Percentiles rank a stretch among this genome's conserved stretches.
phyloP scores from a whole-genome alignment of 805 yeast genomes.

The Ogataea neopini region DNA sequence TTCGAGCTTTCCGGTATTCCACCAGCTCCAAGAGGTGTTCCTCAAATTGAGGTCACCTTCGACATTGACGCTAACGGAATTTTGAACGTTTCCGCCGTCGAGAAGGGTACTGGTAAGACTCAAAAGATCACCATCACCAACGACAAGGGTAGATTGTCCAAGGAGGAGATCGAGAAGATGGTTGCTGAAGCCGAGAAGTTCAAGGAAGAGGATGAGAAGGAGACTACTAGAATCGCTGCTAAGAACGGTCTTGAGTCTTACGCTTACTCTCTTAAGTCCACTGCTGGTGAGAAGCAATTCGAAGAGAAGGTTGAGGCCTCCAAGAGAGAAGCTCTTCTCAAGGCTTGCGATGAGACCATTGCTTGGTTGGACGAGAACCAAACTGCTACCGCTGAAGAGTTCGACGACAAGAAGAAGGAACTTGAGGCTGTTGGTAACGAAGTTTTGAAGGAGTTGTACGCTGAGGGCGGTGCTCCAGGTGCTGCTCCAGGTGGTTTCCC shows the following conservation, averaged over 20 bases:
- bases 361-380: constrained; percentile 93
- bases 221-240: constrained; percentile 55
- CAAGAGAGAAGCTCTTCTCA: constrained; percentile 58
- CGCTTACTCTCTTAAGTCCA: constrained; percentile 54
- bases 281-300: constrained; percentile 41
- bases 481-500: constrained; percentile 57
- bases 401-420: constrained; percentile 91
- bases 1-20: constrained; percentile 74
- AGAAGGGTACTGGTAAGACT: constrained; percentile 53
- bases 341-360: constrained; percentile 76
- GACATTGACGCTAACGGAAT: constrained; percentile 83
- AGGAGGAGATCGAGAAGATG: constrained; percentile 64
- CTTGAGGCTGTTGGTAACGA: constrained; percentile 95
- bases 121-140: constrained; percentile 52
- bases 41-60: constrained; percentile 75
- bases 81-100: constrained; percentile 58
- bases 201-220: constrained; percentile 63
- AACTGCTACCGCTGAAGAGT: constrained; percentile 92
- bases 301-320: constrained; percentile 42
- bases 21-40: constrained; percentile 74
- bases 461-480: constrained; percentile 83
- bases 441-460: constrained; percentile 95
- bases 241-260: constrained; percentile 59
- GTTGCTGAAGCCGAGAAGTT: constrained; percentile 63
- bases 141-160: constrained; percentile 56